Base-by-base conservation (phyloP, 345 rosid species). In the Ricinus communis region DNA sequence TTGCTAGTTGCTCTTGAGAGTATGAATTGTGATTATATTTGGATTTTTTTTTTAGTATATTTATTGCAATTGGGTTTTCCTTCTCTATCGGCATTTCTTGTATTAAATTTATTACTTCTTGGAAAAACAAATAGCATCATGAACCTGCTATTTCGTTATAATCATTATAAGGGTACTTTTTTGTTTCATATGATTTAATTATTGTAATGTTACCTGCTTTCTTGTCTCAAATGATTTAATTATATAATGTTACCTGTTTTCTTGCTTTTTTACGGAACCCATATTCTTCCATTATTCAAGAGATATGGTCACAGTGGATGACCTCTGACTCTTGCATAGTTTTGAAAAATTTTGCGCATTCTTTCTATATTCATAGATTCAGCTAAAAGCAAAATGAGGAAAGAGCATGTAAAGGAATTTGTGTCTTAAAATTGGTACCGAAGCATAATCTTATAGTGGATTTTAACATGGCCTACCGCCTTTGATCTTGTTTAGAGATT, bases 1-100 rank as follows among this genome's bases (percentile, higher is more conserved):
- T 33, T 67, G 19, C 27, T 49, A 57, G 70, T 58, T 71, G 25
- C 58, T 60, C 15, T 47, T 33, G 53, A 70, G 15, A 74, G 65
- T 61, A 14, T 22, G 57, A 8, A 46, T 46, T n/a, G 33, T 28
- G 15, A 18, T 64, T 28, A 2, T 47, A 14, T 65, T 1, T 36
- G 31, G 52, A 31, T 3, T 8, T 24, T 67, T 13, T 21, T 62
- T 13, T 18, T 46, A 11, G 0, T 41, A 36, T 28, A n/a, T 69
- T n/a, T n/a, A n/a, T n/a, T n/a, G n/a, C n/a, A n/a, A n/a, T n/a
- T n/a, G n/a, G n/a, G n/a, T n/a, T 40, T 38, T 13, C 65, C 28
- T 61, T 61, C 8, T 41, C 21, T 21, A 18, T 61, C 22, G 27
- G 25, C 65, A 16, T 59, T 33, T 62, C 28, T 61, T 61, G n/a